Conservation (phyloP, 345 rosid genomes). For the Heritiera littoralis region DNA sequence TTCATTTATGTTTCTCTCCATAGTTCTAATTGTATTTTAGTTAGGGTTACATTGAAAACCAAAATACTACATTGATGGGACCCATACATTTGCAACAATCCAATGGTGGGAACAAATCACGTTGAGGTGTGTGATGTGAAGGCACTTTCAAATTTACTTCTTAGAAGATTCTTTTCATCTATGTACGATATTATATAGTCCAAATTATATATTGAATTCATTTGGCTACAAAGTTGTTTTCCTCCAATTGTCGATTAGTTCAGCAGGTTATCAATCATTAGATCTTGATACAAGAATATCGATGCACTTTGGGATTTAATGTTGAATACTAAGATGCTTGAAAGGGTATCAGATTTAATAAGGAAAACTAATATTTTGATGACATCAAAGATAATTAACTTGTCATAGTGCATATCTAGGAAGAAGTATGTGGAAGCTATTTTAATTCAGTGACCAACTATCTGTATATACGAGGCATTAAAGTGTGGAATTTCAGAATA, state of each 20-base stretch:
- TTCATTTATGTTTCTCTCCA: slow-evolving; percentile 1
- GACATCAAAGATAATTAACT: background rate
- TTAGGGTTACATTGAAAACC: background rate
- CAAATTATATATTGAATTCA: background rate
- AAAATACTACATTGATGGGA: background rate
- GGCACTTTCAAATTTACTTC: slow-evolving; percentile 1
- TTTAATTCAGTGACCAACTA: background rate
- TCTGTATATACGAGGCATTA: background rate
- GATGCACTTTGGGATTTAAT: background rate
- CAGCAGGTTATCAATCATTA: background rate
- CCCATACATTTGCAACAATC: background rate
- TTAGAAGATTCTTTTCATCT: background rate
- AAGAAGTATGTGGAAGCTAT: background rate
- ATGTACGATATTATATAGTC: background rate
- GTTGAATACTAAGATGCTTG: background rate
- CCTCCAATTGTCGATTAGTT: background rate
- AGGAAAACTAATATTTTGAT: background rate
- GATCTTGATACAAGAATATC: background rate
- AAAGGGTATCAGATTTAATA: background rate
- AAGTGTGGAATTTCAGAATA: no score
- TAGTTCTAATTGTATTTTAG: background rate
- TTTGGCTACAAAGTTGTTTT: background rate
- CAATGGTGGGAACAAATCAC: background rate
- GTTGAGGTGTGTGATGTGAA: background rate
- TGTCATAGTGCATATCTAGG: background rate